Conservation (phyloP, 768 basidiomycete genomes). For the Agaricus subrufescens region DNA sequence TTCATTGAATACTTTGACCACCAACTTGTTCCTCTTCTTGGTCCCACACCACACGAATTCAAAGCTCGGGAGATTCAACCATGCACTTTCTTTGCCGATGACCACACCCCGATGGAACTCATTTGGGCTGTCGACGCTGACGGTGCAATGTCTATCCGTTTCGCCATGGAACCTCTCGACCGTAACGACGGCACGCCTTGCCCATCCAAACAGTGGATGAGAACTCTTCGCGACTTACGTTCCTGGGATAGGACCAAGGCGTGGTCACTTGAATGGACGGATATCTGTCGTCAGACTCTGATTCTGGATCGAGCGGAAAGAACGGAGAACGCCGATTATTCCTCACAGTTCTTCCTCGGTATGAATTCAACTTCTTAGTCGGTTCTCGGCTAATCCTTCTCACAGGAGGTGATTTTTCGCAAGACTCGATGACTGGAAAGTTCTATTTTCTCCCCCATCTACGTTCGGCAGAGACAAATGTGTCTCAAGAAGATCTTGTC, state of each 20-base stretch:
- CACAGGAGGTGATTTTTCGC: conserved; percentile 14
- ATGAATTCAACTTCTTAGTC: neutral
- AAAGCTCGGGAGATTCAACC: conserved; percentile 2
- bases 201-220: conserved; percentile 2
- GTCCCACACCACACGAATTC: conserved; percentile 11
- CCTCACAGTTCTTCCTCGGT: conserved; percentile 15
- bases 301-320: conserved; percentile 5
- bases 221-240: conserved; percentile 4
- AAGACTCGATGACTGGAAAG: conserved; percentile 13
- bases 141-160: conserved; percentile 13
- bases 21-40: conserved; percentile 12
- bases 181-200: conserved; percentile 10
- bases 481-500: conserved; percentile 9
- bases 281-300: conserved; percentile 13
- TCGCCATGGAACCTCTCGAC: conserved; percentile 14
- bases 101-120: conserved; percentile 15
- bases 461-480: conserved; percentile 8
- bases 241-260: conserved; percentile 7
- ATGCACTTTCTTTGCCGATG: conserved; percentile 13
- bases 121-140: conserved; percentile 15
- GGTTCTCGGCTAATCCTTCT: neutral
- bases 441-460: conserved; percentile 14
- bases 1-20: conserved; percentile 6
- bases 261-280: conserved; percentile 14
- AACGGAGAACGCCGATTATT: conserved; percentile 1